Conservation (phyloP, 2,329 filamentous ascomycete species). For the Chaetomiaceae sp. region DNA sequence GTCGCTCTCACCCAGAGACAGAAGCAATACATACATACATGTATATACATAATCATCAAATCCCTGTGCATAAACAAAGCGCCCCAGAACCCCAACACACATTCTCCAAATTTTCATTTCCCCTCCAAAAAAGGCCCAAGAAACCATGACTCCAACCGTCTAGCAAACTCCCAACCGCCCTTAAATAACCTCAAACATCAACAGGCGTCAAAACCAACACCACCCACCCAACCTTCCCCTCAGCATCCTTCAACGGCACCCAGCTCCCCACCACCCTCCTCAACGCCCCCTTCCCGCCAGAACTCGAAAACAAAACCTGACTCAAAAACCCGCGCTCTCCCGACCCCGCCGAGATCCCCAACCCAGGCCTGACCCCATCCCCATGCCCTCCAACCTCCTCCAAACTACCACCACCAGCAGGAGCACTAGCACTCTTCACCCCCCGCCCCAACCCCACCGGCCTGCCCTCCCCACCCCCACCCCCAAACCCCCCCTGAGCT, state of each 20-base stretch:
- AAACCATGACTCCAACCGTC: too few species aligned
- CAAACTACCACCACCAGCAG: not conserved
- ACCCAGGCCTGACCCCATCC: not conserved
- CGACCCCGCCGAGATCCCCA: slow-evolving; percentile 11
- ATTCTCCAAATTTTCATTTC: too few species aligned
- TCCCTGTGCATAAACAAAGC: too few species aligned
- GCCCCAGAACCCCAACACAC: too few species aligned
- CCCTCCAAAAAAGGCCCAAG: too few species aligned
- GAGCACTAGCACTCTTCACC: not conserved
- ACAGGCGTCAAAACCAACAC: slow-evolving; percentile 31
- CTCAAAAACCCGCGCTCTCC: slow-evolving; percentile 18
- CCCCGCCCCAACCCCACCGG: not conserved
- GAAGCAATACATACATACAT: too few species aligned
- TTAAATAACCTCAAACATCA: not conserved
- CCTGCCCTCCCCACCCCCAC: too few species aligned
- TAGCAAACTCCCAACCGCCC: too few species aligned
- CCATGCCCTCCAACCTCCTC: too few species aligned
- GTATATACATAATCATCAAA: too few species aligned
- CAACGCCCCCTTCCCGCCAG: slow-evolving; percentile 8
- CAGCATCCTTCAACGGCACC: slow-evolving; percentile 33
- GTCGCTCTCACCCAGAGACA: too few species aligned
- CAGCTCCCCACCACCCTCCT: slow-evolving; percentile 31
- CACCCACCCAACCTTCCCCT: slow-evolving; percentile 32
- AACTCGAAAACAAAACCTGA: slow-evolving; percentile 13
- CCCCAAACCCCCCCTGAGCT: not conserved